Conservation (phyloP, 257 asterid species). For the Jasminum sambac region DNA sequence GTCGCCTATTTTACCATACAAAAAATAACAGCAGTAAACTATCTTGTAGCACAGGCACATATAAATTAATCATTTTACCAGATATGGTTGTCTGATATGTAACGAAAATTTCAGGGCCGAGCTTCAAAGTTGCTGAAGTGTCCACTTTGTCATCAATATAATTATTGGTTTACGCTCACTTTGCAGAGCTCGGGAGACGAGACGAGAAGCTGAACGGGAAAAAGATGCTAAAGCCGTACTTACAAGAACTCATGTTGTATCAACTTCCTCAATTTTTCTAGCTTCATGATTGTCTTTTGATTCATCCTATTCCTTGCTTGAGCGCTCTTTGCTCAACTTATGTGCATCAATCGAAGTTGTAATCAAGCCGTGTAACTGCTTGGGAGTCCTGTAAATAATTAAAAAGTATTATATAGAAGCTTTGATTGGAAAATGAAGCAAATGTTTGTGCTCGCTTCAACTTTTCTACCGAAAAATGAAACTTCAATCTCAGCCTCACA, state of each 20-base stretch:
- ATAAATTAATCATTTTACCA: background rate
- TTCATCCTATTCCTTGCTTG: constrained; percentile 88
- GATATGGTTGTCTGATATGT: background rate
- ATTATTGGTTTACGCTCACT: background rate
- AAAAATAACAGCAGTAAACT: background rate
- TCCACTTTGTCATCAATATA: background rate
- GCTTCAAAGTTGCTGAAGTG: background rate
- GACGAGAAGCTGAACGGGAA: background rate
- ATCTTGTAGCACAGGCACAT: background rate
- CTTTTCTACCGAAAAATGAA: no score
- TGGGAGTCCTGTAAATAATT: constrained; percentile 69
- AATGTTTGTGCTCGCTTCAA: no score
- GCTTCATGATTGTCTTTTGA: constrained; percentile 61
- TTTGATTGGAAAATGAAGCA: background rate
- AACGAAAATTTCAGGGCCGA: background rate
- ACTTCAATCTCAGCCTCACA: no score
- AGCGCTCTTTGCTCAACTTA: constrained; percentile 75
- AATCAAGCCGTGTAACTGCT: constrained; percentile 65
- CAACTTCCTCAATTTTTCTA: constrained; percentile 62
- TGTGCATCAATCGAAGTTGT: constrained; percentile 70
- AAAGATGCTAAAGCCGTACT: constrained; percentile 21
- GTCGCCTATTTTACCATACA: background rate
- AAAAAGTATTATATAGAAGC: background rate
- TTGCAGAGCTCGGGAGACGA: constrained; percentile 4
- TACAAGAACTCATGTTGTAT: constrained; percentile 83